These are phyloP conservation scores for Cyclotella baltica DNA, from an alignment of 108 stramenopile species.

Conservation along the genomic window DNA sequence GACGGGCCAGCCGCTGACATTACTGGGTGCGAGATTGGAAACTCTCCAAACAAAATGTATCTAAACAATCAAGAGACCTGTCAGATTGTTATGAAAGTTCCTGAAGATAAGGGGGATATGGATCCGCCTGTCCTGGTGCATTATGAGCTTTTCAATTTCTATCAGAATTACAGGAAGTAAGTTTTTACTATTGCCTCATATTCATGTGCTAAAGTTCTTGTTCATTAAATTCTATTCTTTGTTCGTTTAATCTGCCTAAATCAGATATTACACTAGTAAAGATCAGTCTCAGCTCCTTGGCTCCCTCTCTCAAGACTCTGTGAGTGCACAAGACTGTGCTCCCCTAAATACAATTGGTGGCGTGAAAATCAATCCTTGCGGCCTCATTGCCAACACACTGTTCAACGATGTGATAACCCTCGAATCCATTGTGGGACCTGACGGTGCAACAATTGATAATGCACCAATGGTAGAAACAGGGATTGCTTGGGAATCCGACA, in stretches of 20 bases:
- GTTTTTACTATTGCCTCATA: constrained; percentile 47
- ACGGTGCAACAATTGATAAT: constrained; percentile 35
- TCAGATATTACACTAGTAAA: constrained; percentile 20
- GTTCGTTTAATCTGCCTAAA: neutral
- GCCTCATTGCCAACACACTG: constrained; percentile 96
- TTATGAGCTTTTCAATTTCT: constrained; percentile 97
- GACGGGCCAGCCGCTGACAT: constrained; percentile 37
- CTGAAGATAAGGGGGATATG: constrained; percentile 64
- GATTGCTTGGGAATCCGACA: constrained; percentile 96
- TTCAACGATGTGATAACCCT: constrained; percentile 94
- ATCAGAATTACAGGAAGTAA: constrained; percentile 97
- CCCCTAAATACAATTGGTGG: constrained; percentile 68
- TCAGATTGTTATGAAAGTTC: constrained; percentile 46
- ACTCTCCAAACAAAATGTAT: constrained; percentile 55
- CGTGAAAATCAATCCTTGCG: constrained; percentile 94
- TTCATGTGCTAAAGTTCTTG: constrained; percentile 20
- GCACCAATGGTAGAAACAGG: constrained; percentile 85
- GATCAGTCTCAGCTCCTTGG: constrained; percentile 43
- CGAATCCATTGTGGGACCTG: constrained; percentile 41
- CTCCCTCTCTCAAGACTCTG: constrained; percentile 17
- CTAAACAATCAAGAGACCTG: constrained; percentile 45
- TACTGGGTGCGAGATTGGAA: constrained; percentile 51
- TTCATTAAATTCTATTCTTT: constrained; percentile 3
- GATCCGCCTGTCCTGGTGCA: constrained; percentile 92
- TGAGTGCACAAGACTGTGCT: constrained; percentile 48